A percentile compares a stretch with the other conserved stretches of the same genome.
Evolutionary conservation across 352 stramenopile species (phyloP).

Genomic region (Saprolegnia diclina): DNA sequence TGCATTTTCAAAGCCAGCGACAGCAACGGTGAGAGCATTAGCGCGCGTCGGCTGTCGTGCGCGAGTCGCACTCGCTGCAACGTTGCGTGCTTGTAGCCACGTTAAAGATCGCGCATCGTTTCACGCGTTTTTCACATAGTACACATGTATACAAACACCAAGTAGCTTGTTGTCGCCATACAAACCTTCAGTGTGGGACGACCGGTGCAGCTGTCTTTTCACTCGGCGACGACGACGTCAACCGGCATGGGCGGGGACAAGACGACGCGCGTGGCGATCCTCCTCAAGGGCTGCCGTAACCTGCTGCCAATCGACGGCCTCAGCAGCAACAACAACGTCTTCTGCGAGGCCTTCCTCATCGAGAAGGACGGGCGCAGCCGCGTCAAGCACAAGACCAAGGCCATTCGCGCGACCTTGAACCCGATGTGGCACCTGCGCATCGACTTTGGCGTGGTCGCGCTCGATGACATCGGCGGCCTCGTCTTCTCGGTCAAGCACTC

Average conservation of each 20-base stretch:
- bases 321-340: constrained; percentile 27
- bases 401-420: constrained; percentile 22
- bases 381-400: constrained; percentile 22
- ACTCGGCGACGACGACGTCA: too few species aligned
- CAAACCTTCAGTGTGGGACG: neutral
- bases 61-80: too few species aligned
- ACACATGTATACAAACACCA: neutral
- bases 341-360: constrained; percentile 24
- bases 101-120: too few species aligned
- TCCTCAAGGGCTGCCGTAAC: constrained; percentile 20
- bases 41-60: too few species aligned
- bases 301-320: constrained; percentile 21
- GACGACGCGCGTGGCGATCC: neutral
- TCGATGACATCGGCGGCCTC: constrained; percentile 19
- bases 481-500: constrained; percentile 24
- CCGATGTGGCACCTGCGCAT: constrained; percentile 20
- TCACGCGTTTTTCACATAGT: too few species aligned
- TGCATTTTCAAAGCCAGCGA: too few species aligned
- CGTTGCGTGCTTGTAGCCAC: too few species aligned
- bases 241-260: neutral
- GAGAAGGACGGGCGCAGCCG: constrained; percentile 23
- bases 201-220: neutral
- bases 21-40: too few species aligned
- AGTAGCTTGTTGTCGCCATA: neutral
- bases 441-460: constrained; percentile 16